Evolutionary conservation across 129 eudicot genomes (phyloP).

Genomic region (Ambrosia artemisiifolia): DNA sequence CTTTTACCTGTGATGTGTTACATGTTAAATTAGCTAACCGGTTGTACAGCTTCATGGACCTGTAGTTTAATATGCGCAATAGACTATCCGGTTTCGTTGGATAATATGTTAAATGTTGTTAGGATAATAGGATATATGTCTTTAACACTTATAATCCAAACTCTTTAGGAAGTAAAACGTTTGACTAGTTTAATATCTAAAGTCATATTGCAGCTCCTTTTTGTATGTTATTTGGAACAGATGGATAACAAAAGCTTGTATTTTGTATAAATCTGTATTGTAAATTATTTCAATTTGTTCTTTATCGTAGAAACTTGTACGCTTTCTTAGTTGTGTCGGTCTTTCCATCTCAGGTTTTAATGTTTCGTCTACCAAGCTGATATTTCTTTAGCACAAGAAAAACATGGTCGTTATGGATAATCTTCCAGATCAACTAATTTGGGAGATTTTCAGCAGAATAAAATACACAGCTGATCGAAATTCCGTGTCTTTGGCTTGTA

Average conservation of each 20-base stretch:
- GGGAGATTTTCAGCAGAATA: conserved; percentile 63
- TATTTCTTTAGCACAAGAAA: not conserved
- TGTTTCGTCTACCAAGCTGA: not conserved
- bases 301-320: no score
- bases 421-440: conserved; percentile 62
- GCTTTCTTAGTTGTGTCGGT: no score
- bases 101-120: not conserved
- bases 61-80: no score
- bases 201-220: no score
- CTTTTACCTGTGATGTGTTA: not conserved
- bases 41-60: no score
- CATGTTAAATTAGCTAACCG: no score
- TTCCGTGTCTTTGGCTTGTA: conserved; percentile 59
- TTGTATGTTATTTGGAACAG: no score
- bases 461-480: conserved; percentile 46
- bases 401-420: conserved; percentile 48
- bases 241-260: not conserved
- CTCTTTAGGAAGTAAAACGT: no score
- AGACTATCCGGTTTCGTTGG: not conserved
- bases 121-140: not conserved
- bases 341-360: conserved; percentile 33
- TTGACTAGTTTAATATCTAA: no score
- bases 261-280: not conserved
- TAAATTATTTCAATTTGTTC: not conserved
- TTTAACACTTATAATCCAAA: not conserved